Conservation (phyloP, 2,329 filamentous ascomycete genomes). For the Triangularia setosa region DNA sequence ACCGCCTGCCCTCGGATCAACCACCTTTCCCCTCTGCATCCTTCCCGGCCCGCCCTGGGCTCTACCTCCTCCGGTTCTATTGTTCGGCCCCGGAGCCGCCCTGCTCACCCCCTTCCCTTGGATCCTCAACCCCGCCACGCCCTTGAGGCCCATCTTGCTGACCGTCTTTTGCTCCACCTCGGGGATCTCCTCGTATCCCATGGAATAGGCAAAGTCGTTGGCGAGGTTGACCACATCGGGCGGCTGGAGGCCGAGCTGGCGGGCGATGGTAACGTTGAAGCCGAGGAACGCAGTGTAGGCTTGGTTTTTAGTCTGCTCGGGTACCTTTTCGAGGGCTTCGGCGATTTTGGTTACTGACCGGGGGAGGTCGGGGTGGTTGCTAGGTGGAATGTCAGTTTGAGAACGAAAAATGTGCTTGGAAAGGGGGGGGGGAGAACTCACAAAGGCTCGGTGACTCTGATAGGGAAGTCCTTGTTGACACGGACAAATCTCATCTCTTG, state of each 20-base stretch:
- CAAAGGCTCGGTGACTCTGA: constrained; percentile 19
- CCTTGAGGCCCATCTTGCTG: constrained; percentile 56
- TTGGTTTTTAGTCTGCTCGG: constrained; percentile 20
- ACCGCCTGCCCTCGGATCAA: constrained; percentile 1
- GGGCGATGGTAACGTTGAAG: constrained; percentile 37
- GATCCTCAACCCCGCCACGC: constrained; percentile 43
- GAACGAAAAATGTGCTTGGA: neutral
- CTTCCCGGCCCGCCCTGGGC: neutral
- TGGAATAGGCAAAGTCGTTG: constrained; percentile 48
- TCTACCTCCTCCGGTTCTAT: neutral
- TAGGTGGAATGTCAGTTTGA: neutral
- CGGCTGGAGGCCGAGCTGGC: constrained; percentile 22
- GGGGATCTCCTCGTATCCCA: constrained; percentile 46
- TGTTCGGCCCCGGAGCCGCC: neutral
- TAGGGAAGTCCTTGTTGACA: constrained; percentile 26
- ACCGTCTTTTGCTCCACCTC: constrained; percentile 44
- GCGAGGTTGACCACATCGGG: constrained; percentile 44
- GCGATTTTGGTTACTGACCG: constrained; percentile 22
- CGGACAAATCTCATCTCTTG: constrained; percentile 27
- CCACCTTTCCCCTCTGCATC: neutral
- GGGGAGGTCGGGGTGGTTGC: constrained; percentile 19
- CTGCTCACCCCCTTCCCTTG: constrained; percentile 2
- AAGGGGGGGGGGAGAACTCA: constrained; percentile 10
- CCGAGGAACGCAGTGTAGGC: constrained; percentile 27
- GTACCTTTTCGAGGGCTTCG: constrained; percentile 22